Percentiles rank a stretch among this genome's conserved stretches.
Conservation (phyloP, 2,329 filamentous ascomycete species). For the Cercospora zeae-maydis region DNA sequence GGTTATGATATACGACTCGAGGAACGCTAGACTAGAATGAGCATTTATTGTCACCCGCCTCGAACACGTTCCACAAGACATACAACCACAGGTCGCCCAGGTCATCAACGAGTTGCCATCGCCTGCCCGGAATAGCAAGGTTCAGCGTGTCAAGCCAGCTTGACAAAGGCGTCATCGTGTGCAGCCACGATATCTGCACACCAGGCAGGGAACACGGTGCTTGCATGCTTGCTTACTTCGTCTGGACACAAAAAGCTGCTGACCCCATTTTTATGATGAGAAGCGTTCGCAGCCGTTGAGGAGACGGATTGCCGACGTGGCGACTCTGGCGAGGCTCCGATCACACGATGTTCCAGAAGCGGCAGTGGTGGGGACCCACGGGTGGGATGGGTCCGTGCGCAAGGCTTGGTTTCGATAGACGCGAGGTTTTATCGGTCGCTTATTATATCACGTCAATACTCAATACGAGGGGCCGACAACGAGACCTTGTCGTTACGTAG, state of each 20-base stretch:
- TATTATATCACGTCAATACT: background rate
- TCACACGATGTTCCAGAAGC: background rate
- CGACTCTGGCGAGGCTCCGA: background rate
- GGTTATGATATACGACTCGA: slow-evolving; percentile 58
- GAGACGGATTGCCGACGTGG: background rate
- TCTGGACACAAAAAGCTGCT: background rate
- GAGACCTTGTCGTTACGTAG: background rate
- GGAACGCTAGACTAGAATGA: slow-evolving; percentile 56
- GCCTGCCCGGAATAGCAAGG: slow-evolving; percentile 23
- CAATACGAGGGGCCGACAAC: background rate
- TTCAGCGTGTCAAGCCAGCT: slow-evolving; percentile 25
- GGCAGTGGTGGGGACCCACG: background rate
- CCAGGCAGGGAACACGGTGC: background rate
- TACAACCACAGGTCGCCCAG: slow-evolving; percentile 33
- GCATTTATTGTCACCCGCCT: background rate
- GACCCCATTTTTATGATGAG: background rate
- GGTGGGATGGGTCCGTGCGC: background rate
- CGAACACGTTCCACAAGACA: background rate
- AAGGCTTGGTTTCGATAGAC: slow-evolving; percentile 5
- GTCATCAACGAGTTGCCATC: slow-evolving; percentile 35
- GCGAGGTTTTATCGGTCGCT: background rate
- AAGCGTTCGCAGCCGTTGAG: background rate
- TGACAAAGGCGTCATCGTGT: background rate
- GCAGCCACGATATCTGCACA: background rate
- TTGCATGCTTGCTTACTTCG: background rate